phyloP scores from a whole-genome alignment of 148 eudicot species.

The Oxyria digyna region DNA sequence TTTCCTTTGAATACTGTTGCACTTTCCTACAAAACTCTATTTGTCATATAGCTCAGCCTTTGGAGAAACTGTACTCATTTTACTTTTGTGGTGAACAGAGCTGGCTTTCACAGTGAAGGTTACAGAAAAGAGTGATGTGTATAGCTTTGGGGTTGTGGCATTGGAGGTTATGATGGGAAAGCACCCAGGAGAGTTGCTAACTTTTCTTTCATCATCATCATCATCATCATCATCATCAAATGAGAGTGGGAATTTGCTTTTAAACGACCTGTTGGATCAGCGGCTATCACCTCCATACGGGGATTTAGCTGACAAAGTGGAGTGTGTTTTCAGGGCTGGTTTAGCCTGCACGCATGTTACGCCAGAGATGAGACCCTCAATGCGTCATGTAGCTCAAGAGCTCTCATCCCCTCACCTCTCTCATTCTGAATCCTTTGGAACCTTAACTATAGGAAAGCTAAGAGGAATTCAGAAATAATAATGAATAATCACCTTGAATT shows the following conservation, averaged over 20 bases:
- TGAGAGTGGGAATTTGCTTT: background rate
- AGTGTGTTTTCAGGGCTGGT: constrained; percentile 2
- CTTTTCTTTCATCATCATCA: background rate
- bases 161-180: constrained; percentile 16
- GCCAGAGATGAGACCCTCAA: constrained; percentile 19
- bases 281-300: constrained; percentile 8
- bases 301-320: constrained; percentile 6
- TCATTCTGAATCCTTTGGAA: constrained; percentile 14
- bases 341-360: constrained; percentile 9
- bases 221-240: background rate
- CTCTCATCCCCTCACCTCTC: background rate
- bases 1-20: background rate
- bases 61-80: background rate
- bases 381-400: constrained; percentile 16
- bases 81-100: constrained; percentile 10
- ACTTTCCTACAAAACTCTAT: too few species aligned
- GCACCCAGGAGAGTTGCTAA: constrained; percentile 18
- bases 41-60: too few species aligned
- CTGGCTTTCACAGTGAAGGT: constrained; percentile 20
- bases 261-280: constrained; percentile 15
- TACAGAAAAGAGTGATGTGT: constrained; percentile 20
- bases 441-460: constrained; percentile 10
- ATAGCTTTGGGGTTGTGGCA: constrained; percentile 22
- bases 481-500: background rate
- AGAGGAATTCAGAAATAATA: background rate